Evolutionary conservation across 495 filamentous ascomycete genomes (phyloP).

Genomic region (Pseudotulostoma volvatum): DNA sequence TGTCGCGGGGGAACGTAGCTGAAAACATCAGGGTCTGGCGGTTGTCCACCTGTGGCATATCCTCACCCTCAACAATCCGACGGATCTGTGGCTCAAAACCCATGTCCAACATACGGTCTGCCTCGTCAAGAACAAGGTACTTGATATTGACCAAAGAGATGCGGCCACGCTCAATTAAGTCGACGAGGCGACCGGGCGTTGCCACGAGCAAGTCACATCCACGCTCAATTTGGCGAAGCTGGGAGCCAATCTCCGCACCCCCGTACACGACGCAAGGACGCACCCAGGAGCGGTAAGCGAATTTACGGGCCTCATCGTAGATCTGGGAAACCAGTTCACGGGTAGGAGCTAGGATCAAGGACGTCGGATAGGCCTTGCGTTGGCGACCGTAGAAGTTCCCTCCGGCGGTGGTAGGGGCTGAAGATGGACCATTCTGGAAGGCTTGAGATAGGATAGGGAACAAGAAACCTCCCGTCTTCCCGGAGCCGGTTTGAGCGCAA

Average conservation of each 20-base stretch:
- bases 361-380: slow-evolving; percentile 91
- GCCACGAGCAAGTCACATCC: slow-evolving; percentile 96
- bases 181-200: slow-evolving; percentile 90
- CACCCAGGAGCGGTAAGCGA: slow-evolving; percentile 97
- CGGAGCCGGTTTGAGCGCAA: slow-evolving; percentile 96
- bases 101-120: slow-evolving; percentile 99
- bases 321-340: slow-evolving; percentile 98
- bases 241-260: slow-evolving; percentile 93
- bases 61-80: slow-evolving; percentile 92
- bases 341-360: slow-evolving; percentile 86
- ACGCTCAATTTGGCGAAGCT: slow-evolving; percentile 92
- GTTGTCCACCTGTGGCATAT: slow-evolving; percentile 73
- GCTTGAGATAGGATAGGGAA: slow-evolving; percentile 97
- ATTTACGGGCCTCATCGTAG: slow-evolving; percentile 93
- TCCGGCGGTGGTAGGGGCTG: slow-evolving; percentile 42
- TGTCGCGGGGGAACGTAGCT: slow-evolving; percentile 95
- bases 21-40: slow-evolving; percentile 99
- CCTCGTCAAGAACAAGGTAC: slow-evolving; percentile 97
- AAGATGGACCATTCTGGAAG: slow-evolving; percentile 69
- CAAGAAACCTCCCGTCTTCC: slow-evolving; percentile 98
- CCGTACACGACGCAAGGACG: slow-evolving; percentile 96
- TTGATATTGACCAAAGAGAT: slow-evolving; percentile 96
- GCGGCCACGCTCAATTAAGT: slow-evolving; percentile 94
- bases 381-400: slow-evolving; percentile 62
- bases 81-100: slow-evolving; percentile 99